A percentile compares a stretch with the other conserved stretches of the same genome.
Conservation (phyloP, 257 asterid species). For the Apocynum venetum region DNA sequence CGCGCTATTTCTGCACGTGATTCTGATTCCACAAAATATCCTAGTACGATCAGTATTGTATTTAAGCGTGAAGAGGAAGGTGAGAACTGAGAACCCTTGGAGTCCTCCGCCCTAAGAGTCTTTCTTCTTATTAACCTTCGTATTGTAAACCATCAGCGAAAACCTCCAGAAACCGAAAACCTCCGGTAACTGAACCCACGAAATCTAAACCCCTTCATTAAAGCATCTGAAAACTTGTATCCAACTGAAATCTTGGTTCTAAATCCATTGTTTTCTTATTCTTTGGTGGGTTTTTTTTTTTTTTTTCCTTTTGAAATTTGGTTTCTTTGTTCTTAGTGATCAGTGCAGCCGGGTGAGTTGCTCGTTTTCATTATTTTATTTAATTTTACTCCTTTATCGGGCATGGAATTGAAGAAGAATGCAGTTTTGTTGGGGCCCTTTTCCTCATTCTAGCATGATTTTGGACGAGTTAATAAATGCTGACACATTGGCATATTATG, state of each 20-base stretch:
- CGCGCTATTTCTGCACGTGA: slow-evolving; percentile 25
- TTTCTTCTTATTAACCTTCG: slow-evolving; percentile 9
- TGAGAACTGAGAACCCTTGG: neutral
- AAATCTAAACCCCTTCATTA: neutral
- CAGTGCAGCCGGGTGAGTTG: slow-evolving; percentile 47
- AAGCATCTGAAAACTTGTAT: neutral
- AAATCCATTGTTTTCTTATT: slow-evolving; percentile 25
- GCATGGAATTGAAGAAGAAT: slow-evolving; percentile 12
- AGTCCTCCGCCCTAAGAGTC: slow-evolving; percentile 53
- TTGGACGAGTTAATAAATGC: neutral
- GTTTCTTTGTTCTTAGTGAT: slow-evolving; percentile 28
- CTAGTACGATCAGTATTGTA: slow-evolving; percentile 14
- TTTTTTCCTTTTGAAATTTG: slow-evolving; percentile 24
- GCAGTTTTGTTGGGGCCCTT: slow-evolving; percentile 6
- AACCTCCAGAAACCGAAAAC: slow-evolving; percentile 4
- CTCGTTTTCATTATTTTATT: slow-evolving; percentile 30
- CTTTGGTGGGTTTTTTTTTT: slow-evolving; percentile 25
- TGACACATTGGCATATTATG: neutral
- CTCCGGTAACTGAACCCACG: slow-evolving; percentile 5
- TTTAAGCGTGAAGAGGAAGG: slow-evolving; percentile 12
- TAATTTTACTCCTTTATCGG: slow-evolving; percentile 14
- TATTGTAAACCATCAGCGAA: slow-evolving; percentile 15
- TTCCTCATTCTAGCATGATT: slow-evolving; percentile 12
- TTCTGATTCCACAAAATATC: slow-evolving; percentile 3
- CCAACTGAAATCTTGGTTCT: neutral